Evolutionary conservation across 805 yeast species (phyloP), one percentile per base, ranked within the genome.

Genomic region (Groenewaldozyma tartarivorans): DNA sequence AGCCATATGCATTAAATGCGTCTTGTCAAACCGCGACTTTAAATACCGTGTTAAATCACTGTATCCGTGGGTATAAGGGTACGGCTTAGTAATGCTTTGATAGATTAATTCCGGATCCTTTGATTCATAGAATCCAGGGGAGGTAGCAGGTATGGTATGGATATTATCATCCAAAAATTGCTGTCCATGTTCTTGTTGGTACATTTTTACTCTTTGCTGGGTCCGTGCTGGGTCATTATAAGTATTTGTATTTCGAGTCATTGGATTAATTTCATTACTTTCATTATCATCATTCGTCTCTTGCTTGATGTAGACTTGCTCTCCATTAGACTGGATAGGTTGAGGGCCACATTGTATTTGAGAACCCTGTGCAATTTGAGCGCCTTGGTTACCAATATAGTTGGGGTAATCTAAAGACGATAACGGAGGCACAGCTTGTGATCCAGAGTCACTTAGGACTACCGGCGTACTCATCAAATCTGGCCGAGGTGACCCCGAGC

Each of bases 51-150:
- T 76, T 41, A 77, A 64, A 19, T 72, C 72, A 56, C 77, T 83
- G 53, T 76, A 77, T 38, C 77, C 76, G 46, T 66, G 69, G 2
- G 84, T 81, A 53, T 77, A 77, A 46, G 75, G 77, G 50, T 74
- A 77, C 39, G 77, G 71, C 40, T 64, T 68, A 22, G 63, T 68
- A n/a, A 87, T 80, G 36, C 74, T 68, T n/a, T 81, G 76, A 60
- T 87, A 87, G n/a, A 87, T 52, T 17, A 49, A 50, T 35, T 50
- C 55, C 2, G 56, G 54, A 27, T 45, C 72, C 58, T 65, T 73
- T 58, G 17, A 36, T 19, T 19, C 21, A 20, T 30, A 15, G 24
- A 15, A 31, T 30, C 35, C 20, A 22, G 29, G 29, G 29, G 29
- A 24, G 7, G 29, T 33, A 36, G 40, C 41, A 26, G 39, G 36